Conservation (phyloP, 345 rosid species). For the Eucalyptus paniculata region DNA sequence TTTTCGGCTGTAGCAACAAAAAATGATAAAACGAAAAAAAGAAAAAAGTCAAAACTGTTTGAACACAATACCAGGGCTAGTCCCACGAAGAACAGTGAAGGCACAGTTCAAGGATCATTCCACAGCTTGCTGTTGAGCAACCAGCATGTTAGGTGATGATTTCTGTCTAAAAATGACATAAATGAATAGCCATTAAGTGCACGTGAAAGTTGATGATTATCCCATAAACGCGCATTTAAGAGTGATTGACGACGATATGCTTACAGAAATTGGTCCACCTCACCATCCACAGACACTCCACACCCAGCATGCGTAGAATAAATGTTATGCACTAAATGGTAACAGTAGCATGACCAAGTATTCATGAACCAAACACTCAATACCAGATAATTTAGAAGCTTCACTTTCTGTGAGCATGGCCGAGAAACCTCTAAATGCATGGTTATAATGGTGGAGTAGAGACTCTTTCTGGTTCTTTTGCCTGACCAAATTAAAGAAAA, state of each 20-base stretch:
- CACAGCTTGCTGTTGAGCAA: neutral
- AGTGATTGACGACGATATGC: neutral
- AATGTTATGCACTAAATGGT: neutral
- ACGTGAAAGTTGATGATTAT: neutral
- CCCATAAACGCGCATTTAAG: neutral
- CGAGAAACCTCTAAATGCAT: conserved; percentile 72
- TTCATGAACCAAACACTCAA: neutral
- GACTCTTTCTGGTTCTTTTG: conserved; percentile 19
- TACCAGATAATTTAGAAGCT: conserved; percentile 57
- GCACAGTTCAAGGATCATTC: neutral
- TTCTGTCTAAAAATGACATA: neutral
- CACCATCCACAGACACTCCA: neutral
- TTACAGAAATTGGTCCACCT: neutral
- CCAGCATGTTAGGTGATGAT: neutral
- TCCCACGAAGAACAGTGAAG: neutral
- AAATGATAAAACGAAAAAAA: neutral
- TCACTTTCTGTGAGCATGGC: conserved; percentile 60
- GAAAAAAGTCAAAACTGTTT: neutral
- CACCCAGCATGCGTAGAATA: neutral
- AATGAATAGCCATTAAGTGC: neutral
- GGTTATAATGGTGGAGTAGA: conserved; percentile 37
- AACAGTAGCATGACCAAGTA: neutral
- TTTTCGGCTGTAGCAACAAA: neutral
- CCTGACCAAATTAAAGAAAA: conserved; percentile 2
- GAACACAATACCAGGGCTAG: neutral